phyloP scores from a whole-genome alignment of 1,284 basidiomycete genomes.

The Pseudomicrostroma phylloplanum region DNA sequence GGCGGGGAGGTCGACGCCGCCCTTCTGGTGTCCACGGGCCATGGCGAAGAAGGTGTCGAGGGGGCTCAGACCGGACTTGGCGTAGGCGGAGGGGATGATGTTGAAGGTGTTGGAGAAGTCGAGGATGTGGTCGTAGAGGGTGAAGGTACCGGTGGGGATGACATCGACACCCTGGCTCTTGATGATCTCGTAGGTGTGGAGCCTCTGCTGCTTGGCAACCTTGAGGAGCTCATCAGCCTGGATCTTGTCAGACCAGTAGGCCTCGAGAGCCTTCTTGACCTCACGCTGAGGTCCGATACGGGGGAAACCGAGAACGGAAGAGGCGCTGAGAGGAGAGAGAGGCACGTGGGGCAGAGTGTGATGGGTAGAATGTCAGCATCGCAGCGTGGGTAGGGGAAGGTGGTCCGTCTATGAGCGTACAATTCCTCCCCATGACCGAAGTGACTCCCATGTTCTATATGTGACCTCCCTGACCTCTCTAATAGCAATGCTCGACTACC shows the following conservation, averaged over 20 bases:
- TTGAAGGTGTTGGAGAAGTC: constrained; percentile 96
- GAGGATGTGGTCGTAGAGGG: constrained; percentile 97
- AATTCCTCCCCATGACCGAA: too few species aligned
- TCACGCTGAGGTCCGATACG: constrained; percentile 94
- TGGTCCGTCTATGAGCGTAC: too few species aligned
- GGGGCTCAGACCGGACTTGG: constrained; percentile 74
- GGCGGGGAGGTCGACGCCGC: constrained; percentile 90
- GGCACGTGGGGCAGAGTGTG: too few species aligned
- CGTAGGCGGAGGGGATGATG: constrained; percentile 91
- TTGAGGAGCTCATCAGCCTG: constrained; percentile 82
- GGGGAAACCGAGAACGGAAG: constrained; percentile 75
- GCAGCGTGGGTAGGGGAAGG: too few species aligned
- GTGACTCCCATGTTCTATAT: too few species aligned
- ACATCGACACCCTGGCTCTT: constrained; percentile 83
- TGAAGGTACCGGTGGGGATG: constrained; percentile 95
- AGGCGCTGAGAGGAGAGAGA: not conserved
- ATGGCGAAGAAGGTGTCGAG: constrained; percentile 88
- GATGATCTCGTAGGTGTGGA: constrained; percentile 81
- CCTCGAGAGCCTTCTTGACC: constrained; percentile 78
- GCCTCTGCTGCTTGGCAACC: constrained; percentile 79
- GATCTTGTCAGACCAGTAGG: constrained; percentile 91
- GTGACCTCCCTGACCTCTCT: too few species aligned
- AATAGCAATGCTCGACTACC: too few species aligned
- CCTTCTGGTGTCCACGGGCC: constrained; percentile 92
- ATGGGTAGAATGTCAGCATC: too few species aligned